Conservation (phyloP, 2,329 filamentous ascomycete genomes). For the Aspergillus carbonarius region DNA sequence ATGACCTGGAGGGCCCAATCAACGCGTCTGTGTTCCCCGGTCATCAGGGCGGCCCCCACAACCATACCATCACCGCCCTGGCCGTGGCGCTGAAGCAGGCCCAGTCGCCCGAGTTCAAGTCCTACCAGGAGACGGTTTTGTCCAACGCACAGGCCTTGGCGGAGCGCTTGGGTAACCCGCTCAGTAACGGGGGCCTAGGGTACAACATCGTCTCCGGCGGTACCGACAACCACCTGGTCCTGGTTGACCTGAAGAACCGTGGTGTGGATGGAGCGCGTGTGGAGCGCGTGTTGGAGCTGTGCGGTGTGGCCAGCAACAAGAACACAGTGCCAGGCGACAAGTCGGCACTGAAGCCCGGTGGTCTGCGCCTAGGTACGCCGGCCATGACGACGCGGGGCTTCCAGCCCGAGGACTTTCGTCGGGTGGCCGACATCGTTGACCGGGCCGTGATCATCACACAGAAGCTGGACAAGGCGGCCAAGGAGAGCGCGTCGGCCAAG, state of each 20-base stretch:
- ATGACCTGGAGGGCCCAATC: slow-evolving; percentile 93
- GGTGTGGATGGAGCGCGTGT: slow-evolving; percentile 87
- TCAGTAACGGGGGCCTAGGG: slow-evolving; percentile 66
- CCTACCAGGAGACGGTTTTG: slow-evolving; percentile 90
- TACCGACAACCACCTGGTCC: slow-evolving; percentile 96
- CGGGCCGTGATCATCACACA: slow-evolving; percentile 76
- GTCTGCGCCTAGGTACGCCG: slow-evolving; percentile 89
- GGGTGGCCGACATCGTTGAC: slow-evolving; percentile 83
- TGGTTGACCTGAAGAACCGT: slow-evolving; percentile 87
- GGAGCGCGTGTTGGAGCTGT: slow-evolving; percentile 84
- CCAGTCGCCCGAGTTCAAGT: slow-evolving; percentile 82
- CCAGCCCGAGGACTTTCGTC: slow-evolving; percentile 79
- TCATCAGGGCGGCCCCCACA: slow-evolving; percentile 97
- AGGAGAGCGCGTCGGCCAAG: slow-evolving; percentile 73
- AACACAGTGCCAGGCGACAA: slow-evolving; percentile 97
- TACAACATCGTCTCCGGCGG: slow-evolving; percentile 95
- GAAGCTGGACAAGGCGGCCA: slow-evolving; percentile 66
- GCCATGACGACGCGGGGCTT: slow-evolving; percentile 99
- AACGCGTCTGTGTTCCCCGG: slow-evolving; percentile 99
- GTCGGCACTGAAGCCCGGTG: slow-evolving; percentile 88
- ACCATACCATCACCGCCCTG: slow-evolving; percentile 98
- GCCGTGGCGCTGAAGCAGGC: slow-evolving; percentile 95
- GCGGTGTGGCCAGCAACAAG: slow-evolving; percentile 98
- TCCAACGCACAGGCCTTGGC: slow-evolving; percentile 92
- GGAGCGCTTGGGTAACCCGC: slow-evolving; percentile 68